Evolutionary conservation across 768 basidiomycete species (phyloP), one percentile per base, ranked within the genome.

Genomic region (Amanita jacksonii): DNA sequence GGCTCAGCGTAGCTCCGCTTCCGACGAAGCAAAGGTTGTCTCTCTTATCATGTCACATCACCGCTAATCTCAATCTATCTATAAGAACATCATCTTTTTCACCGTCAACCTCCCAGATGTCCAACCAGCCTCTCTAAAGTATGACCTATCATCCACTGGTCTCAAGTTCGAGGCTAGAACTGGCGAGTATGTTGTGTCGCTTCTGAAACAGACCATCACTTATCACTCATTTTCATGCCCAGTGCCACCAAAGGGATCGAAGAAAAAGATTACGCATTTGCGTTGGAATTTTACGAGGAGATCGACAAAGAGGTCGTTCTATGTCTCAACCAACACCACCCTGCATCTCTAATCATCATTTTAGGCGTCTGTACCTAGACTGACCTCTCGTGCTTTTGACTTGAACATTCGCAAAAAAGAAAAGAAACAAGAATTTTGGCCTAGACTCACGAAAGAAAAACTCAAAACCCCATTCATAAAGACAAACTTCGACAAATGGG

Each of bases 401-500:
- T 67, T 81, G 35, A 65, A 81, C 38, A 69, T 98, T 44, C 81
- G 80, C 62, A 98, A 98, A 67, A 89, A 90, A 62, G 79, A 80
- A 45, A 55, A 60, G 23, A 64, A 81, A 57, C 59, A 65, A 10
- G 94, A 91, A 53, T 98, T 75, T 64, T 98, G 94, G 94, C 87
- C 89, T 19, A 77, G 93, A 46, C 69, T 98, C 41, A 91, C 87
- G 37, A 91, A 94, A 63, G 85, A 86, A 48, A 93, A 91, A 63
- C 57, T 76, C 48, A 87, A 76, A 64, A 78, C 72, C 40, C 68
- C 79, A 46, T 93, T 77, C 65, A 67, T 97, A 63, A 97, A 96
- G 74, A 96, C 91, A 35, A 89, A 97, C 63, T 97, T 97, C 61
- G 70, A 70, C 52, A 94, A 87, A 68, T 97, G 92, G 92, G 84